Conservation (phyloP, 192 early-diverging fungal species). For the Irineochytrium annulatum region DNA sequence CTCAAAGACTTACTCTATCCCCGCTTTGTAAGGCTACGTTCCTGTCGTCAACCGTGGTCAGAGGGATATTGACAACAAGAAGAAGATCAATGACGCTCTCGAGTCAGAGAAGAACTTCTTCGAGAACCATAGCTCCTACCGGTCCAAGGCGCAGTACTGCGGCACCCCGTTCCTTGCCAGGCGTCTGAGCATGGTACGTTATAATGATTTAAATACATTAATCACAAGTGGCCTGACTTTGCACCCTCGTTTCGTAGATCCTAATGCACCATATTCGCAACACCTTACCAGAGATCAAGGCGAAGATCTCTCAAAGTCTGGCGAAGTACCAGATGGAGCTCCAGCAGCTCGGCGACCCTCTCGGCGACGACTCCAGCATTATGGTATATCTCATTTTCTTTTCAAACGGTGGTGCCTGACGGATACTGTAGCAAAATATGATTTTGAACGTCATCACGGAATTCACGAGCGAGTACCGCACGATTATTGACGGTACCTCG, state of each 20-base stretch:
- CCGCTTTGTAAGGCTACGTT: conserved; percentile 79
- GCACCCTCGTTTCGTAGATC: conserved; percentile 51
- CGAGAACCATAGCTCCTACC: conserved; percentile 91
- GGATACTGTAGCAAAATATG: conserved; percentile 66
- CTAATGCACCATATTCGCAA: conserved; percentile 99
- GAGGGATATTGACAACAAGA: conserved; percentile 92
- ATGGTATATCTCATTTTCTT: conserved; percentile 42
- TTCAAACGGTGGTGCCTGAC: background rate
- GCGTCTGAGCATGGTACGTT: conserved; percentile 85
- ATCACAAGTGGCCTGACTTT: background rate
- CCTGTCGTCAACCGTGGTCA: conserved; percentile 99
- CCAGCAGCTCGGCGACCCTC: conserved; percentile 82
- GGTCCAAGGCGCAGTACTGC: conserved; percentile 96
- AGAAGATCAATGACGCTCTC: conserved; percentile 81
- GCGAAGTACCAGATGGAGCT: conserved; percentile 86
- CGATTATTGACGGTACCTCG: conserved; percentile 93
- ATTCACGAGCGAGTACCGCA: conserved; percentile 95
- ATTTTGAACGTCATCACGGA: conserved; percentile 98
- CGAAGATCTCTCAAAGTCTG: conserved; percentile 85
- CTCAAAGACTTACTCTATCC: background rate
- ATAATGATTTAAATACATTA: background rate
- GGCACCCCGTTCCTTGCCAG: conserved; percentile 98
- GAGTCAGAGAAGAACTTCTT: conserved; percentile 90
- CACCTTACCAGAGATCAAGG: conserved; percentile 98
- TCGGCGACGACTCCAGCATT: conserved; percentile 66